Conservation (phyloP, 2,329 filamentous ascomycete species). For the Xylariaceae sp. region DNA sequence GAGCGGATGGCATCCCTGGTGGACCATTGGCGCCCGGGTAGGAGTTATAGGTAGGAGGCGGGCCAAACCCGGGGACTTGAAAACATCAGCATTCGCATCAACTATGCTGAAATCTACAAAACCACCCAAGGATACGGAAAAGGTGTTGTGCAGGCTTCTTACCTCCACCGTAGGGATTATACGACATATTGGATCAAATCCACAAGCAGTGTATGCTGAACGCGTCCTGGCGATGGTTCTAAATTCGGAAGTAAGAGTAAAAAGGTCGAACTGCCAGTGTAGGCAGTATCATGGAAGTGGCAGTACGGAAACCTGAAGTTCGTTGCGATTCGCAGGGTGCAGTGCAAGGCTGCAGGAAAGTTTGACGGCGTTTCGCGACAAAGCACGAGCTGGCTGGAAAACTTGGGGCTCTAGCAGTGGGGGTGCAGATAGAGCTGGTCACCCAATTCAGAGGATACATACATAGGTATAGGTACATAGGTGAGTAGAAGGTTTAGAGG, state of each 20-base stretch:
- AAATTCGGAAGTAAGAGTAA: too few relatives aligned
- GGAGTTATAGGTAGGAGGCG: constrained; percentile 67
- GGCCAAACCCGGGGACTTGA: constrained; percentile 61
- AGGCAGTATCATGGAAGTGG: too few relatives aligned
- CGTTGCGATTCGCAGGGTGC: not conserved
- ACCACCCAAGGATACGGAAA: too few relatives aligned
- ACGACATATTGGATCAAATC: constrained; percentile 41
- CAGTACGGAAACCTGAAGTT: too few relatives aligned
- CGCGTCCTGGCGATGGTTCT: too few relatives aligned
- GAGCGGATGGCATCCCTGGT: constrained; percentile 71
- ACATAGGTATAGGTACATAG: too few relatives aligned
- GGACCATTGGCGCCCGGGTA: constrained; percentile 59
- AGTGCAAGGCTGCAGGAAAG: not conserved
- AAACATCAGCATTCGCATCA: constrained; percentile 13
- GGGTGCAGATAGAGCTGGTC: too few relatives aligned
- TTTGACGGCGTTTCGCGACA: constrained; percentile 1
- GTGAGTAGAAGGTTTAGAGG: too few relatives aligned
- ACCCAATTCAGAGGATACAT: too few relatives aligned
- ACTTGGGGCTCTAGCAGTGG: not conserved
- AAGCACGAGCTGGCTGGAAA: constrained; percentile 4
- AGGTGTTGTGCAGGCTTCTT: constrained; percentile 6
- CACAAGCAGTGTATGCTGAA: too few relatives aligned
- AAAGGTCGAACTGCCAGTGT: too few relatives aligned
- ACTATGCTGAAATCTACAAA: not conserved
- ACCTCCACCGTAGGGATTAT: constrained; percentile 53